Percentiles rank a stretch among this genome's conserved stretches.
These are phyloP conservation scores for Aureobasidium sp. DNA, from an alignment of 2,329 filamentous ascomycete species.

Conservation along the genomic window DNA sequence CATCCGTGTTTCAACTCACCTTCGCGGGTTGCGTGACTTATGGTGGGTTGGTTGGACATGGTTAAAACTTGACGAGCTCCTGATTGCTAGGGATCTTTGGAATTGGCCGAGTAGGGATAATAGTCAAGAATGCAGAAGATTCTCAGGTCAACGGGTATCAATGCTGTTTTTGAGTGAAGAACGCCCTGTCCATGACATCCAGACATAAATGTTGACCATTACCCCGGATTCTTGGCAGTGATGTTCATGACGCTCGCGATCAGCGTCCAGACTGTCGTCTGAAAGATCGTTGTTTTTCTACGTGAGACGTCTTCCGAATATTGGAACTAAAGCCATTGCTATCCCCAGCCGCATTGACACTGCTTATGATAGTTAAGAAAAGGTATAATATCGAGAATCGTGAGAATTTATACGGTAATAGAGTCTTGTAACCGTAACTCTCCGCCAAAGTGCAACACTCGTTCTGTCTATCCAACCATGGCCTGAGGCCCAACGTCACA, in stretches of 20 bases:
- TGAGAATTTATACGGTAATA: no score
- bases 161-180: background rate
- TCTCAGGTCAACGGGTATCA: background rate
- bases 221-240: conserved; percentile 1
- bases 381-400: no score
- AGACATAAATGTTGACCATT: background rate
- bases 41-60: conserved; percentile 26
- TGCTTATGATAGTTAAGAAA: no score
- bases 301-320: no score
- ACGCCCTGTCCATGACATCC: conserved; percentile 6
- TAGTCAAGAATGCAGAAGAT: background rate
- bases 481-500: no score
- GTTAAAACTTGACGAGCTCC: background rate
- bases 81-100: background rate
- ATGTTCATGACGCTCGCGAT: background rate
- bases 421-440: no score
- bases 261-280: no score
- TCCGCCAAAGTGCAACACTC: background rate
- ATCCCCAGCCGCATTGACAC: no score
- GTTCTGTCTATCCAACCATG: background rate
- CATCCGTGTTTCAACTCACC: conserved; percentile 36
- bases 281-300: no score
- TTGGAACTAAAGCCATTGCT: no score
- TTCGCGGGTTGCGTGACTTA: conserved; percentile 55
- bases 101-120: background rate